Evolutionary conservation across 257 asterid genomes (phyloP).

Genomic region (Paraleonurus japonicus): DNA sequence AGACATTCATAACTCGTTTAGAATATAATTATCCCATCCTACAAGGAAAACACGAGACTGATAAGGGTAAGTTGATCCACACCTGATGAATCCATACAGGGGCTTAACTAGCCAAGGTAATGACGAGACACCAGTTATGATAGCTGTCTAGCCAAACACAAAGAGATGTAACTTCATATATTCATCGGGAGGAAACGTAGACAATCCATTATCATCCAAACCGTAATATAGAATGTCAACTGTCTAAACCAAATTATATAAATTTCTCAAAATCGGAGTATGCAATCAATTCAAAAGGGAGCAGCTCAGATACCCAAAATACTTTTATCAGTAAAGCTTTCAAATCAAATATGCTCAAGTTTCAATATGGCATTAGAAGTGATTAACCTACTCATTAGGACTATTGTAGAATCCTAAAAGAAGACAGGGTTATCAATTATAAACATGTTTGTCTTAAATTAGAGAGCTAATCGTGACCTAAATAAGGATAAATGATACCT

Average conservation of each 20-base stretch:
- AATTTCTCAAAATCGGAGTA: neutral
- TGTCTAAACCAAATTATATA: neutral
- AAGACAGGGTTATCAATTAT: too few species aligned
- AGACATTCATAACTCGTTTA: neutral
- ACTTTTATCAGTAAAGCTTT: neutral
- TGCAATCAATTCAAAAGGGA: neutral
- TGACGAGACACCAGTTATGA: slow-evolving; percentile 77
- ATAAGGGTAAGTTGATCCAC: slow-evolving; percentile 24
- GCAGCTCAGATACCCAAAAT: neutral
- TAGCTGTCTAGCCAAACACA: slow-evolving; percentile 78
- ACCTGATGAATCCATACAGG: slow-evolving; percentile 91
- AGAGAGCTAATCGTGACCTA: neutral
- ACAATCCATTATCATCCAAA: neutral
- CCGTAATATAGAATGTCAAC: neutral
- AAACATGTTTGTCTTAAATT: too few species aligned
- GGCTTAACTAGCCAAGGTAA: slow-evolving; percentile 93
- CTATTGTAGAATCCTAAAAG: neutral
- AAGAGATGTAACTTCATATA: slow-evolving; percentile 40
- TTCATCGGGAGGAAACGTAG: neutral
- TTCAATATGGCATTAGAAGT: neutral
- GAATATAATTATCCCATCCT: neutral
- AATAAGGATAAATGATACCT: slow-evolving; percentile 54
- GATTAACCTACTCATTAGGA: neutral
- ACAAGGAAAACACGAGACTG: neutral
- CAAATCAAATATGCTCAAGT: too few species aligned